A percentile compares a stretch with the other conserved stretches of the same genome.
Conservation (phyloP, 352 stramenopile species). For the Achlya hypogyna region DNA sequence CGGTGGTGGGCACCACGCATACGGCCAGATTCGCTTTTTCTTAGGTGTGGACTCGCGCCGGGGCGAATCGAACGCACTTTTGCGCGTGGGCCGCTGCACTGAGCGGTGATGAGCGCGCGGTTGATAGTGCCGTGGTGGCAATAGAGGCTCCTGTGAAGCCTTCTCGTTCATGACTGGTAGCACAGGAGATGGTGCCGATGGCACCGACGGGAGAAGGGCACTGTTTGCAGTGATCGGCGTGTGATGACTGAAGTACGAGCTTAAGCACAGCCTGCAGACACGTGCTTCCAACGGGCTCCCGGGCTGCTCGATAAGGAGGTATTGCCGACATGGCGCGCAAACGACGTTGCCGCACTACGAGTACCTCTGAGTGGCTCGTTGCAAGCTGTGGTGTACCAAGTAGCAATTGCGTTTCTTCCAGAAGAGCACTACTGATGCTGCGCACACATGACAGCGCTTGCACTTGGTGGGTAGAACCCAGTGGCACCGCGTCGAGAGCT, state of each 20-base stretch:
- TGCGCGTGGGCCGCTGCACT: neutral
- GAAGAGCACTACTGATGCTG: neutral
- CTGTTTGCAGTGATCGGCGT: neutral
- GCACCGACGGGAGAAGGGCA: too few relatives aligned
- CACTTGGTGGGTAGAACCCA: neutral
- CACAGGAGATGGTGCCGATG: too few relatives aligned
- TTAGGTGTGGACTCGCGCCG: neutral
- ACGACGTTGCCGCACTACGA: conserved; percentile 10
- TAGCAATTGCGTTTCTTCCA: conserved; percentile 18
- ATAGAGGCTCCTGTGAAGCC: too few relatives aligned
- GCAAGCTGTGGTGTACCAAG: conserved; percentile 3
- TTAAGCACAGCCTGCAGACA: neutral
- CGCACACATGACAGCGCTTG: neutral
- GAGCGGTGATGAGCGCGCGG: neutral
- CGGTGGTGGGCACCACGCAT: neutral
- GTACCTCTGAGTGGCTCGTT: neutral
- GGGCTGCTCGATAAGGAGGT: conserved; percentile 1
- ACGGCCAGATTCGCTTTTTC: neutral
- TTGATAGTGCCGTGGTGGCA: neutral
- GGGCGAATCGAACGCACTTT: neutral
- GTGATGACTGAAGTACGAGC: neutral
- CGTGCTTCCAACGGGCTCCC: neutral
- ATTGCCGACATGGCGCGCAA: neutral
- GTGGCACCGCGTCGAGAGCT: neutral
- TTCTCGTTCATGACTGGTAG: too few relatives aligned